Percentiles rank a stretch among this genome's conserved stretches.
Evolutionary conservation across 495 filamentous ascomycete species (phyloP).

Genomic region (Tuber brumale): DNA sequence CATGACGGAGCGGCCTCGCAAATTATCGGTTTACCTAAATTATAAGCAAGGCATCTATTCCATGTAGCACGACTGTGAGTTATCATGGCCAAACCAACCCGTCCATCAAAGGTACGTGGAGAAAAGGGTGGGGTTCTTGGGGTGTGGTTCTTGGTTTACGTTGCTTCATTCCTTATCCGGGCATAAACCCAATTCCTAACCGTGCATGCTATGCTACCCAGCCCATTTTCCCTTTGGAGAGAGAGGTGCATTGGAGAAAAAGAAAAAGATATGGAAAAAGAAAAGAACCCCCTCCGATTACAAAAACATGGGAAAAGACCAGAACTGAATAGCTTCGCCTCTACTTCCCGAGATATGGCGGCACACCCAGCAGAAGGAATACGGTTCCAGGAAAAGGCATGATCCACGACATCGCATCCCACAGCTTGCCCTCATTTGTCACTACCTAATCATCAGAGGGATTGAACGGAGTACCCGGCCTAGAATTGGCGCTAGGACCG

Average conservation of each 20-base stretch:
- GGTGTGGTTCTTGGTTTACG: no score
- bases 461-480: not conserved
- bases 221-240: not conserved
- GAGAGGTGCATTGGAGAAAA: not conserved
- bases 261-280: not conserved
- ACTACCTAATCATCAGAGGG: not conserved
- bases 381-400: not conserved
- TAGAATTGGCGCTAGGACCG: no score
- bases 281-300: not conserved
- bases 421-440: not conserved
- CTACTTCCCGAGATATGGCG: not conserved
- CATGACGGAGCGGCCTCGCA: not conserved
- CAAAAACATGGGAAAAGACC: not conserved
- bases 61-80: not conserved
- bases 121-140: no score
- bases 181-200: no score
- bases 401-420: not conserved
- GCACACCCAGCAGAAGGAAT: not conserved
- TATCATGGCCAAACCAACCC: not conserved
- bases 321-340: not conserved
- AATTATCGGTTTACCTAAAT: not conserved
- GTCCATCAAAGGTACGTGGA: not conserved
- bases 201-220: not conserved
- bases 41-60: not conserved
- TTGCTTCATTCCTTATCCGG: no score